Percentiles rank a stretch among this genome's conserved stretches.
Conservation (phyloP, 108 stramenopile species). For the Cyclostephanos tholiformis region DNA sequence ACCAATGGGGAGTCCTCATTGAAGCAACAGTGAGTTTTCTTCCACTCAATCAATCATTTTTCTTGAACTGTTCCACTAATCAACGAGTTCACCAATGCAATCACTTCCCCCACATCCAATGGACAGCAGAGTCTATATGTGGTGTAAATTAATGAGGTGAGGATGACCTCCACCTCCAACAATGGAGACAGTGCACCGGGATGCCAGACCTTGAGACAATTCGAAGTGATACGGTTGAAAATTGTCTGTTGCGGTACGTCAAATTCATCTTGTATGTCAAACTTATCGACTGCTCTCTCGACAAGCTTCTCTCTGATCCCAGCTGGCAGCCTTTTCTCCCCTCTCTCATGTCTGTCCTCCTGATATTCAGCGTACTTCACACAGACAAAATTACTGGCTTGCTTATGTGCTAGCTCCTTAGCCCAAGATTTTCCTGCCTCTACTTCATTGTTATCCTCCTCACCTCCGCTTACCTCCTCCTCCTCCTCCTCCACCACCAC, state of each 20-base stretch:
- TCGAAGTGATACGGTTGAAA: background rate
- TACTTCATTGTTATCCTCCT: too few species aligned
- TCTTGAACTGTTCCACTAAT: background rate
- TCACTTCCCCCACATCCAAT: background rate
- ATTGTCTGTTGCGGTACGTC: conserved; percentile 4
- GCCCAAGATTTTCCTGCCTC: too few species aligned
- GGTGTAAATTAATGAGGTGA: background rate
- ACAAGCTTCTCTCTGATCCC: conserved; percentile 2
- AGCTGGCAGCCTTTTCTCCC: too few species aligned
- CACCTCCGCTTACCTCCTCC: too few species aligned
- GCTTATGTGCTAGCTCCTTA: too few species aligned
- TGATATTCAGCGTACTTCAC: too few species aligned
- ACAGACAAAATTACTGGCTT: too few species aligned
- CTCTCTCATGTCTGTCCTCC: too few species aligned
- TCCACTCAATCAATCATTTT: conserved; percentile 7
- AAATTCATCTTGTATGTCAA: background rate
- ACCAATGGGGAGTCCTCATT: background rate
- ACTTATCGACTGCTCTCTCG: background rate
- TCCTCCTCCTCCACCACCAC: too few species aligned
- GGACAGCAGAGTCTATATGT: background rate
- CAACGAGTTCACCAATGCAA: background rate
- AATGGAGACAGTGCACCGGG: conserved; percentile 1
- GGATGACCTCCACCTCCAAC: background rate
- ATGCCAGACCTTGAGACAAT: background rate
- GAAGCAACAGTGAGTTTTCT: background rate